Evolutionary conservation across 805 yeast genomes (phyloP).

Genomic region (Nakazawaea ambrosiae): DNA sequence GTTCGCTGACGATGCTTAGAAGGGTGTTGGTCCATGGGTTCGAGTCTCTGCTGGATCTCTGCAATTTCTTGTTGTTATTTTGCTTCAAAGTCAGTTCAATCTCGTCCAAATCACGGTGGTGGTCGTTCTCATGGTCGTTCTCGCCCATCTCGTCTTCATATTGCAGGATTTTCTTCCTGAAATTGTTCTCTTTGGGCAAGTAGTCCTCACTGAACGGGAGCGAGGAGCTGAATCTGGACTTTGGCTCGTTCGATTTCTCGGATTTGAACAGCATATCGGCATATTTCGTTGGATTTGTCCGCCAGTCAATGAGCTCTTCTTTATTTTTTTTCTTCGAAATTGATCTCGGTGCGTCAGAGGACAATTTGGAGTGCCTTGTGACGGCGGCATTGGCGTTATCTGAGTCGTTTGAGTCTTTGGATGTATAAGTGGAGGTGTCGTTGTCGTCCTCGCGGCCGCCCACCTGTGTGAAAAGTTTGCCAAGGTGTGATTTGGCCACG

Average conservation of each 20-base stretch:
- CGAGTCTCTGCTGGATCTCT: not conserved
- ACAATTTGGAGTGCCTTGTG: no score
- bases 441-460: not conserved
- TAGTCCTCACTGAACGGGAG: slow-evolving; percentile 1
- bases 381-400: no score
- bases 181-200: not conserved
- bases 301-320: slow-evolving; percentile 4
- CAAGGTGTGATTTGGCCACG: not conserved
- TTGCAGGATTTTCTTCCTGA: not conserved
- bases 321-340: not conserved
- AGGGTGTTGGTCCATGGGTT: not conserved
- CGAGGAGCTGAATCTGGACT: slow-evolving; percentile 1
- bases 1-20: slow-evolving; percentile 18
- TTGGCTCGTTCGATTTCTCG: not conserved
- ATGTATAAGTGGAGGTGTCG: not conserved
- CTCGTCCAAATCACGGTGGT: not conserved
- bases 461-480: not conserved
- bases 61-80: not conserved
- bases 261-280: slow-evolving; percentile 4
- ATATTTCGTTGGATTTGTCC: slow-evolving; percentile 6
- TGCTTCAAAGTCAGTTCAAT: not conserved
- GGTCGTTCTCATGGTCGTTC: not conserved
- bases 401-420: no score
- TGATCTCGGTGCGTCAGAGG: no score
- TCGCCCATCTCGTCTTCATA: not conserved